Evolutionary conservation across 2,329 filamentous ascomycete species (phyloP).

Genomic region (Diaporthe amygdali): DNA sequence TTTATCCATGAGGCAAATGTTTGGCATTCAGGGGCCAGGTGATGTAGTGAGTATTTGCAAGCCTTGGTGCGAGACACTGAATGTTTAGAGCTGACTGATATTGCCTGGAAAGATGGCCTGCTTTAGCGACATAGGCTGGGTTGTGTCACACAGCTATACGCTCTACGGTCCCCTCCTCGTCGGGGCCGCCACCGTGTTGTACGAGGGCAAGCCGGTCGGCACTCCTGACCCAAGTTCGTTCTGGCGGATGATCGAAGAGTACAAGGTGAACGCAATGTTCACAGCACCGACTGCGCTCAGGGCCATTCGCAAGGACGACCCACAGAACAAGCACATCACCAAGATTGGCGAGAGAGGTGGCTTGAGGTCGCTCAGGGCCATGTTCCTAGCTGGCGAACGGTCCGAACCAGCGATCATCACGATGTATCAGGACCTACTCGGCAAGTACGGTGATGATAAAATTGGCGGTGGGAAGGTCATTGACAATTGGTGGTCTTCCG

Average conservation of each 20-base stretch:
- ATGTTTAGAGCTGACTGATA: not conserved
- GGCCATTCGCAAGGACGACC: slow-evolving; percentile 86
- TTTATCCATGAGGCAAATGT: slow-evolving; percentile 81
- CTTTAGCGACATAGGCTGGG: slow-evolving; percentile 84
- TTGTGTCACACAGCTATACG: slow-evolving; percentile 80
- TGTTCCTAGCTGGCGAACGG: slow-evolving; percentile 89
- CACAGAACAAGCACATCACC: slow-evolving; percentile 70
- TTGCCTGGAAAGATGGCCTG: slow-evolving; percentile 37
- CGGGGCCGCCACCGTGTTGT: slow-evolving; percentile 85
- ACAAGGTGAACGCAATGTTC: slow-evolving; percentile 83
- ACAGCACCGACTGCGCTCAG: slow-evolving; percentile 88
- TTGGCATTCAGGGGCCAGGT: slow-evolving; percentile 81
- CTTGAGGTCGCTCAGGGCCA: slow-evolving; percentile 70
- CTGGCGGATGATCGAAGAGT: slow-evolving; percentile 85
- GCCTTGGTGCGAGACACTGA: slow-evolving; percentile 36
- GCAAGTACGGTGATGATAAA: slow-evolving; percentile 63
- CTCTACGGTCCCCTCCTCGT: slow-evolving; percentile 86
- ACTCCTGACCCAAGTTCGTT: slow-evolving; percentile 88
- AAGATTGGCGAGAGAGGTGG: slow-evolving; percentile 70
- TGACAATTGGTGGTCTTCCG: slow-evolving; percentile 68
- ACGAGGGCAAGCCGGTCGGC: slow-evolving; percentile 92
- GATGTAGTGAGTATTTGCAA: slow-evolving; percentile 66
- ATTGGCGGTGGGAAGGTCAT: slow-evolving; percentile 60
- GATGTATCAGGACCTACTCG: slow-evolving; percentile 78
- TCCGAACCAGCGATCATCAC: slow-evolving; percentile 86